These are phyloP conservation scores for Paramecium pentaurelia DNA, from an alignment of 73 alveolate genomes.

Conservation along the genomic window DNA sequence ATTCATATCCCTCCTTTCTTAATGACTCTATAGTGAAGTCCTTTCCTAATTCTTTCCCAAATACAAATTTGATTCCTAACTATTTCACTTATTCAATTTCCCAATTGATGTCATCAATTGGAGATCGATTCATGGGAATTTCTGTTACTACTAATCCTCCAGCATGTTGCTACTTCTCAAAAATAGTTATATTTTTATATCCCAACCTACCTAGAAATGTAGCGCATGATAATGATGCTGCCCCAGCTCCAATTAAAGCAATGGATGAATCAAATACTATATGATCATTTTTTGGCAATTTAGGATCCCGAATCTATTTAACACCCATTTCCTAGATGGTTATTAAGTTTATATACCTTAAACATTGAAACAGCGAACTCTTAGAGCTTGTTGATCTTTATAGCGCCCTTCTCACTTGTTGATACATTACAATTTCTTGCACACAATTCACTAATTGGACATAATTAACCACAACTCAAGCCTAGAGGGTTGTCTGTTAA, in stretches of 20 bases:
- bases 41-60: slow-evolving; percentile 65
- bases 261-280: slow-evolving; percentile 61
- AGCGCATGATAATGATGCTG: slow-evolving; percentile 71
- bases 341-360: slow-evolving; percentile 16
- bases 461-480: slow-evolving; percentile 69
- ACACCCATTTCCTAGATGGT: slow-evolving; percentile 59
- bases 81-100: slow-evolving; percentile 70
- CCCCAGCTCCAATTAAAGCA: slow-evolving; percentile 74
- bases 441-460: slow-evolving; percentile 74
- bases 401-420: slow-evolving; percentile 69
- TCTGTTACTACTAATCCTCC: slow-evolving; percentile 70
- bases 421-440: slow-evolving; percentile 72
- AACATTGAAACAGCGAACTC: slow-evolving; percentile 70
- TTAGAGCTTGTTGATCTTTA: slow-evolving; percentile 69
- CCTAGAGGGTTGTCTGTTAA: slow-evolving; percentile 74
- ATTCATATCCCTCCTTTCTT: slow-evolving; percentile 62
- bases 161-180: slow-evolving; percentile 63
- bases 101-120: slow-evolving; percentile 66
- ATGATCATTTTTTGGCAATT: slow-evolving; percentile 58
- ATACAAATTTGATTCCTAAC: slow-evolving; percentile 61
- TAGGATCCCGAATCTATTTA: slow-evolving; percentile 61
- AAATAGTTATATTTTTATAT: slow-evolving; percentile 63
- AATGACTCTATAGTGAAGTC: slow-evolving; percentile 64
- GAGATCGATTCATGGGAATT: slow-evolving; percentile 71
- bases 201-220: slow-evolving; percentile 74